Evolutionary conservation across 2,329 filamentous ascomycete genomes (phyloP), one percentile per base, ranked within the genome.

Genomic region (Alternaria sp.): DNA sequence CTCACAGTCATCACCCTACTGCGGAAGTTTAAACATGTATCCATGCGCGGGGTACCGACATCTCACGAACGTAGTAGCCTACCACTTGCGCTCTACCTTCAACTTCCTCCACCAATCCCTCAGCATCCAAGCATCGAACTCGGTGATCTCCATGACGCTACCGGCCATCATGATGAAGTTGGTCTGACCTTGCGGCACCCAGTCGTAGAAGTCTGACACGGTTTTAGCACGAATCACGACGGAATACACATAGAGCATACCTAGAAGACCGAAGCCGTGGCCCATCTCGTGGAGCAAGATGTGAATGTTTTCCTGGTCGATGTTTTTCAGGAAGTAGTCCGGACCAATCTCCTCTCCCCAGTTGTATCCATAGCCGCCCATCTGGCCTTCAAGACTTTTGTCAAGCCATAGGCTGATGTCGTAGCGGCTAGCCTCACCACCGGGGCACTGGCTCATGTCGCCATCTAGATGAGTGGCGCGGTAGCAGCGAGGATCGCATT

Each of bases 111-210:
- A 84, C 81, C 82, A 84, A 69, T 84, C 81, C 1, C 82, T 72
- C 57, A 82, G 61, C 83, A 84, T 85, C 83, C 83, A 85, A 21
- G 80, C 82, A 43, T 85, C 83, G 33, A 85, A 85, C 41, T 85
- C 83, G 4, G 83, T 85, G 15, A 85, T 73, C 44, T 76, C 66
- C 33, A 71, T 72, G 3, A 83, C 75, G 45, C 78, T 80, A 5
- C 83, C 83, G 53, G 83, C 82, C 58, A 79, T 76, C 83, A 85
- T 84, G 61, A 84, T 76, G 69, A 84, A 84, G 67, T 71, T 81
- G 6, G 71, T 72, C 50, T 81, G 70, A 3, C 82, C 82, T 9
- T 75, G 71, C 4, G 83, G 83, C 18, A 76, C 79, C 82, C 81
- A 84, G 65, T 84, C 81, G 64, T 79, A 79, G 71, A 80, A 83